phyloP scores from a whole-genome alignment of 345 rosid genomes.

The Citrus glauca region DNA sequence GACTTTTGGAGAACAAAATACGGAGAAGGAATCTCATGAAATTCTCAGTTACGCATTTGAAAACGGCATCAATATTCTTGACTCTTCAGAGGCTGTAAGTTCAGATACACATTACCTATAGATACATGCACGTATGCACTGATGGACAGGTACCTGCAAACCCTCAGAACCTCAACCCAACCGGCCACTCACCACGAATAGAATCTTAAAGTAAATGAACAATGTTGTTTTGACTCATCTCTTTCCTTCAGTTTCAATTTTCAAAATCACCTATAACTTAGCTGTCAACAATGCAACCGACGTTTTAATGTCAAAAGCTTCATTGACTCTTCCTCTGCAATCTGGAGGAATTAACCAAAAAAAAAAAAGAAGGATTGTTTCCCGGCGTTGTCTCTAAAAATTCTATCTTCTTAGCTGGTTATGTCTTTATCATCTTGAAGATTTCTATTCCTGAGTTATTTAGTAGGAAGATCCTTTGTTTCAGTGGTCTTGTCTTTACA shows the following conservation, averaged over 20 bases:
- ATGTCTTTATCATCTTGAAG: background rate
- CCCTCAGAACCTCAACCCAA: background rate
- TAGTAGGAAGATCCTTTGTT: background rate
- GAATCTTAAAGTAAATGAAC: background rate
- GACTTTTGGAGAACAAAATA: constrained; percentile 90
- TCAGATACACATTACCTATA: background rate
- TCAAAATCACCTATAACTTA: background rate
- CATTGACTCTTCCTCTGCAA: background rate
- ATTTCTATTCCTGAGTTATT: background rate
- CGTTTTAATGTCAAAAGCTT: background rate
- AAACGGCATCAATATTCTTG: constrained; percentile 66
- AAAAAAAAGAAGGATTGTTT: background rate
- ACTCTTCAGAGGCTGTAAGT: constrained; percentile 84
- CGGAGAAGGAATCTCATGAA: constrained; percentile 84
- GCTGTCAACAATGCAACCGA: background rate
- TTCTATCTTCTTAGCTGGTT: background rate
- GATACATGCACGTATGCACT: background rate
- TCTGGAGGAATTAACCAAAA: background rate
- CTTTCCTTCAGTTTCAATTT: background rate
- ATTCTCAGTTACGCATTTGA: constrained; percentile 70
- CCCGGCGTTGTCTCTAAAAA: background rate
- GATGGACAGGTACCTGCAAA: background rate
- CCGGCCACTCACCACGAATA: background rate
- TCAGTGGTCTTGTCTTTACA: background rate
- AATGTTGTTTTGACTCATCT: background rate